Conservation (phyloP, 495 filamentous ascomycete genomes). For the Podospora sp. region DNA sequence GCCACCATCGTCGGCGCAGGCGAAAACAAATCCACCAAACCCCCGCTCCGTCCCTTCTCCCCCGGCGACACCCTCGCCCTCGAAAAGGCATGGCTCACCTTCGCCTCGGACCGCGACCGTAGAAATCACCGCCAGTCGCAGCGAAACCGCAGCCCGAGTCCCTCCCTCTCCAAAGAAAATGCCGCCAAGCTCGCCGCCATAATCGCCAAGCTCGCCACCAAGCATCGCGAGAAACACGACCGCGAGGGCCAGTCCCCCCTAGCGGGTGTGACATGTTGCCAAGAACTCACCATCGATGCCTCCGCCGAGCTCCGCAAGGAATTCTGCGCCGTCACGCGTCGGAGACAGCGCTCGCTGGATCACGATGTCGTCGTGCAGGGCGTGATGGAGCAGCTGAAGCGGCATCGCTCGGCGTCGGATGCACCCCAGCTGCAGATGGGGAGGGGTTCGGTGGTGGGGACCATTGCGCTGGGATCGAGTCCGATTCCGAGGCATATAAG, state of each 20-base stretch:
- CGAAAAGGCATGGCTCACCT: slow-evolving; percentile 69
- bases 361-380: slow-evolving; percentile 45
- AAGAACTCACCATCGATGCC: slow-evolving; percentile 45
- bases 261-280: slow-evolving; percentile 41
- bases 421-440: slow-evolving; percentile 1
- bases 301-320: slow-evolving; percentile 45
- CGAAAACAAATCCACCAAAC: slow-evolving; percentile 53
- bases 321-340: slow-evolving; percentile 49
- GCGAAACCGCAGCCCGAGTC: slow-evolving; percentile 33
- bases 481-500: slow-evolving; percentile 17
- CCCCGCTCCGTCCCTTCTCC: slow-evolving; percentile 75
- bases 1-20: slow-evolving; percentile 57
- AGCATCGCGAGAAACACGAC: slow-evolving; percentile 39
- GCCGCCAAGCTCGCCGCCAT: slow-evolving; percentile 46
- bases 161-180: slow-evolving; percentile 40
- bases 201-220: slow-evolving; percentile 45
- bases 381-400: slow-evolving; percentile 45
- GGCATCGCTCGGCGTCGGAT: slow-evolving; percentile 19
- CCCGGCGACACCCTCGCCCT: slow-evolving; percentile 71
- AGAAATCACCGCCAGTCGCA: slow-evolving; percentile 44
- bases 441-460: neutral
- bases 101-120: slow-evolving; percentile 50
- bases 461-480: slow-evolving; percentile 21
- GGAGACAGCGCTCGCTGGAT: slow-evolving; percentile 39
- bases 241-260: slow-evolving; percentile 36